Percentiles rank a stretch among this genome's conserved stretches.
These are phyloP conservation scores for Filobasidium floriforme DNA, from an alignment of 768 basidiomycete species.

Conservation along the genomic window DNA sequence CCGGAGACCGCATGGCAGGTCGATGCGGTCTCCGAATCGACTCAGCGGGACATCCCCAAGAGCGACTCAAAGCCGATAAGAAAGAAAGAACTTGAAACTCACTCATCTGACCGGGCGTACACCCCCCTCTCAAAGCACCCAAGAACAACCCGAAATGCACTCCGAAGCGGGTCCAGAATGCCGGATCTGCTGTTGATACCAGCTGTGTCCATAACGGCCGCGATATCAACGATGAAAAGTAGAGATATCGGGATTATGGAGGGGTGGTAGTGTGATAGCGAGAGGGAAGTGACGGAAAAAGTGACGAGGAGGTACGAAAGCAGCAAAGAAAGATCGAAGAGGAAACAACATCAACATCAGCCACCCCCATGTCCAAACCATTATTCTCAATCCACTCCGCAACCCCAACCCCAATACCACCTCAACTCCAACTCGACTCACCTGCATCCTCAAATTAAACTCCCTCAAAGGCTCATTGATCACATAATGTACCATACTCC, in stretches of 20 bases:
- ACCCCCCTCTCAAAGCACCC: conserved; percentile 46
- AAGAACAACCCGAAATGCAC: conserved; percentile 46
- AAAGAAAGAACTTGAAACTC: too few species aligned
- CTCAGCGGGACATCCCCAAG: too few species aligned
- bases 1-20: too few species aligned
- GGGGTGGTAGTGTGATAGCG: too few species aligned
- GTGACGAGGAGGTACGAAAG: background rate
- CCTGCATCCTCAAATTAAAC: conserved; percentile 47
- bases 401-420: too few species aligned
- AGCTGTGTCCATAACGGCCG: conserved; percentile 22
- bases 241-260: too few species aligned
- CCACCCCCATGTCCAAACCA: too few species aligned
- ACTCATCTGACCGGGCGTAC: conserved; percentile 46
- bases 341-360: too few species aligned
- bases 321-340: background rate
- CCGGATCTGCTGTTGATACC: conserved; percentile 46
- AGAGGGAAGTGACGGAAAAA: background rate
- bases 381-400: too few species aligned
- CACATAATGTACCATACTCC: conserved; percentile 46
- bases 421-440: conserved; percentile 35
- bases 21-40: background rate
- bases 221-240: too few species aligned
- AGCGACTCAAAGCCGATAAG: too few species aligned
- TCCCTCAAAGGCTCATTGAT: conserved; percentile 46
- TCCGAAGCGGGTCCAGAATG: conserved; percentile 48